Conservation (phyloP, 192 early-diverging fungal species). For the Coemansia brasiliensis region DNA sequence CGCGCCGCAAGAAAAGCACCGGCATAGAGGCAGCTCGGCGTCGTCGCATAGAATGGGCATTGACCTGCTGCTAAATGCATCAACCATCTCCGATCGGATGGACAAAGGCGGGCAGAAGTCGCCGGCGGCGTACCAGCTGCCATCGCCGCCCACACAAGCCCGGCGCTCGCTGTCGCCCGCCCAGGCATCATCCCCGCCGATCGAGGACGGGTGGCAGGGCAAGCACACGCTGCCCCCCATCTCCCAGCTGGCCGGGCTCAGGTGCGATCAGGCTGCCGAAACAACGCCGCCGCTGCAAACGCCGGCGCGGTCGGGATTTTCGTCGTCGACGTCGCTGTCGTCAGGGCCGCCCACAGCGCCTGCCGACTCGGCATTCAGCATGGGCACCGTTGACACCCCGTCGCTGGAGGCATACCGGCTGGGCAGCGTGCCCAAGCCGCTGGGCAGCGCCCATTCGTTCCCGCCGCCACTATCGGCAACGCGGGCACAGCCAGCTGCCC, state of each 20-base stretch:
- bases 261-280: neutral
- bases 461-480: conserved; percentile 39
- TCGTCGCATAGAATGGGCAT: conserved; percentile 40
- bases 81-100: conserved; percentile 38
- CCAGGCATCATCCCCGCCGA: neutral
- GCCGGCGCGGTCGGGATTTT: neutral
- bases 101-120: conserved; percentile 1
- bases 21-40: conserved; percentile 23
- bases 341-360: conserved; percentile 15
- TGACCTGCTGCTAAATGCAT: conserved; percentile 47
- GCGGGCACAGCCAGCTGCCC: conserved; percentile 25
- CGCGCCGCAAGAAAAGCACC: neutral
- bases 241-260: conserved; percentile 26
- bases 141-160: conserved; percentile 26
- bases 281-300: conserved; percentile 8
- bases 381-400: conserved; percentile 16
- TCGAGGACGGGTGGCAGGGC: conserved; percentile 9
- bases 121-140: conserved; percentile 17
- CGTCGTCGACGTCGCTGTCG: conserved; percentile 10
- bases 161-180: conserved; percentile 15
- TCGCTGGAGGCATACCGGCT: conserved; percentile 42
- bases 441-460: conserved; percentile 9
- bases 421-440: conserved; percentile 2
- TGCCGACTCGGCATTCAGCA: conserved; percentile 19
- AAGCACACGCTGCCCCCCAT: conserved; percentile 31